Percentiles rank a stretch among this genome's conserved stretches.
These are phyloP conservation scores for Porphyrellus sp. DNA, from an alignment of 1,284 basidiomycete genomes.

Conservation along the genomic window DNA sequence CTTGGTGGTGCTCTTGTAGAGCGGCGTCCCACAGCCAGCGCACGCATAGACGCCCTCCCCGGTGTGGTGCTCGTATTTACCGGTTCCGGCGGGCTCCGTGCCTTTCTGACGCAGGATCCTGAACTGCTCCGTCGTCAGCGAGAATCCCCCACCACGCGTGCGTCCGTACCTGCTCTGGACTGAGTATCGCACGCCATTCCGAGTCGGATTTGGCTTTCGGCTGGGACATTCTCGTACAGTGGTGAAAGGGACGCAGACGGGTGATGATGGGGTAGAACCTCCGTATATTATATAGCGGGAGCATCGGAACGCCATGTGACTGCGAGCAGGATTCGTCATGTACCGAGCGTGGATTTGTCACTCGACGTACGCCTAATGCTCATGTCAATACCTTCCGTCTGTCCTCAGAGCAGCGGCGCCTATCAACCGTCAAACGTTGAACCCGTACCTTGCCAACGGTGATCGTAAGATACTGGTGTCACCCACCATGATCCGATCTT, in stretches of 20 bases:
- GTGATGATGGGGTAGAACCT: background rate
- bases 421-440: too few species aligned
- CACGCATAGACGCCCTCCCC: slow-evolving; percentile 72
- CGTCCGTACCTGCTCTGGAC: slow-evolving; percentile 69
- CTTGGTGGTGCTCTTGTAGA: slow-evolving; percentile 88
- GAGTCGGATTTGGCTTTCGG: slow-evolving; percentile 57
- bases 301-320: too few species aligned
- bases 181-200: slow-evolving; percentile 86
- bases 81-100: slow-evolving; percentile 77
- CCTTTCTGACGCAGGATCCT: slow-evolving; percentile 83
- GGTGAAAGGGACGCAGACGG: slow-evolving; percentile 7
- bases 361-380: too few species aligned
- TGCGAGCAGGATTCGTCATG: too few species aligned
- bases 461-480: too few species aligned
- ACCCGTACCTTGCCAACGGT: too few species aligned
- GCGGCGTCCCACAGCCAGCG: slow-evolving; percentile 63
- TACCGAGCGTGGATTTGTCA: too few species aligned
- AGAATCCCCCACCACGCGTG: background rate
- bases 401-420: too few species aligned
- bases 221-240: slow-evolving; percentile 20
- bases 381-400: too few species aligned
- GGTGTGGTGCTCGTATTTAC: slow-evolving; percentile 72
- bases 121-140: slow-evolving; percentile 54
- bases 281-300: too few species aligned
- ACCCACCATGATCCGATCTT: too few species aligned